Evolutionary conservation across 2,329 filamentous ascomycete species (phyloP).

Genomic region (Trichoderma sp.): DNA sequence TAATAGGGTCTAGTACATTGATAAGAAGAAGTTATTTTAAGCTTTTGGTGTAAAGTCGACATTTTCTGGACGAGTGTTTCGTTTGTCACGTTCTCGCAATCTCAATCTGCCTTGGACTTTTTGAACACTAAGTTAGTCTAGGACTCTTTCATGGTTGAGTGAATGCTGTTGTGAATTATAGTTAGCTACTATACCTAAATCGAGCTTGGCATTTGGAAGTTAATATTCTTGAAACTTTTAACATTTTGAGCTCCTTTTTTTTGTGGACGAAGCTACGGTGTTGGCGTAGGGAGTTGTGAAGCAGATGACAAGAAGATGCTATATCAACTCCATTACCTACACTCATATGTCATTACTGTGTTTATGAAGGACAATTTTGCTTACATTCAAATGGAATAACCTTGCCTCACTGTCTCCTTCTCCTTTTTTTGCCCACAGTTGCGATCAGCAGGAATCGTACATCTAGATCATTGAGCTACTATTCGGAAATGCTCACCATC

Average conservation of each 20-base stretch:
- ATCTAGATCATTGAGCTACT: background rate
- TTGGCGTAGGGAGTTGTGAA: background rate
- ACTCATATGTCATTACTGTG: background rate
- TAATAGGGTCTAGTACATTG: background rate
- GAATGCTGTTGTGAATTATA: background rate
- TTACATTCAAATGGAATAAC: accelerated
- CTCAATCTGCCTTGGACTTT: background rate
- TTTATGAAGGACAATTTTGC: background rate
- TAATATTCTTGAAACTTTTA: background rate
- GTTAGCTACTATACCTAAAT: background rate
- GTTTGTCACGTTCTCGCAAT: background rate
- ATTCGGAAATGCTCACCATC: background rate
- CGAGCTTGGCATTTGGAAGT: background rate
- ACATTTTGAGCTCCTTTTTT: background rate
- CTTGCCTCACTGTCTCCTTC: background rate
- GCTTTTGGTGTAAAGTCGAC: background rate
- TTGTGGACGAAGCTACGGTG: background rate
- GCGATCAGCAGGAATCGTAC: background rate
- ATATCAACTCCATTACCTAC: background rate
- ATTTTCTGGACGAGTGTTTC: background rate
- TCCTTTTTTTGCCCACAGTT: background rate
- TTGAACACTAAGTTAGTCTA: background rate
- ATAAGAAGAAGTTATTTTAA: background rate
- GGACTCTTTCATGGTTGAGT: background rate
- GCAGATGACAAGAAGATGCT: background rate